Evolutionary conservation across 768 basidiomycete genomes (phyloP), one percentile per base, ranked within the genome.

Genomic region (Ramaria sp.): DNA sequence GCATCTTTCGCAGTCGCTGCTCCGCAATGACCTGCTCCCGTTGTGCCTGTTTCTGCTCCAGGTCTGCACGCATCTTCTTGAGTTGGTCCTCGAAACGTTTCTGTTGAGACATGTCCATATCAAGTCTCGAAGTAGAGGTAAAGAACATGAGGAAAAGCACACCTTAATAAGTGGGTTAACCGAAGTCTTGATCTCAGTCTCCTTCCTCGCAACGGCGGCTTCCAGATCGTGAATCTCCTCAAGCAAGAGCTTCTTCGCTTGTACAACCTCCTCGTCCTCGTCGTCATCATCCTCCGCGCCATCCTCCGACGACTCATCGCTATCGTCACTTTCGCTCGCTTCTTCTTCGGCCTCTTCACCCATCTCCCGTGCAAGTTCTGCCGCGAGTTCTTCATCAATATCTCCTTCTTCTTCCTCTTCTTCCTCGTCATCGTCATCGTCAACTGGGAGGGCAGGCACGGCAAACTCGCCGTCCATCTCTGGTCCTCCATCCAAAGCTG

Each of bases 31-130:
- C 69, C 61, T 85, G 86, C 59, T 91, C 88, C 54, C 84, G 75
- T 64, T 91, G 89, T 0, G 77, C 77, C 9, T 77, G 70, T 65
- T 93, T 94, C 78, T 83, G 82, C 59, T 94, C 92, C 28, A 94
- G 71, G 64, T 96, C 92, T 34, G 81, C 78, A 10, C 82, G 78
- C 47, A 96, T 74, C 68, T 95, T 96, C 73, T 83, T 88, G 62
- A 94, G 68, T 16, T 88, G 85, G 64, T 95, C 93, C 65, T 94
- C 90, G 68, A 95, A 94, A 34, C 92, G 92, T 78, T 85, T 86
- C 85, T 93, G 5, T 18, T 49, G n/a, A 56, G 20, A 36, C 25
- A 7, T 16, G 18, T 57, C 37, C 16, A 30, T 30, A 37, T 25
- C 18, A 22, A 37, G 16, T 38, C 53, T 25, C 12, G 52, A 50